Conservation (phyloP, 805 yeast species). For the Ogataea glucozyma region DNA sequence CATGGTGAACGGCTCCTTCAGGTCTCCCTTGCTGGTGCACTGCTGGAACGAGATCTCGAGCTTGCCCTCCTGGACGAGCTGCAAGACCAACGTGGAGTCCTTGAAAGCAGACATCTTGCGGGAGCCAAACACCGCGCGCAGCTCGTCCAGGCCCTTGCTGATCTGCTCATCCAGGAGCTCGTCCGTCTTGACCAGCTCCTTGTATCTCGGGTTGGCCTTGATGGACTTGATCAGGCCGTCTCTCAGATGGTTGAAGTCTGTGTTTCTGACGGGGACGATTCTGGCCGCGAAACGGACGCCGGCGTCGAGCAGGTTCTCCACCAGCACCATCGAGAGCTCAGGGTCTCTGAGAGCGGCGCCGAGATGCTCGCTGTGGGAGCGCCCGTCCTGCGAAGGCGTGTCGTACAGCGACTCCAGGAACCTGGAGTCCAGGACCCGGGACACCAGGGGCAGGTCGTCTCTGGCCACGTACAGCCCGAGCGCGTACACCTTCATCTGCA, state of each 20-base stretch:
- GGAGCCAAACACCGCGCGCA: conserved; percentile 58
- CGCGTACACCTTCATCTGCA: conserved; percentile 82
- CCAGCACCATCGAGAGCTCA: conserved; percentile 49
- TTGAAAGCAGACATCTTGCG: conserved; percentile 74
- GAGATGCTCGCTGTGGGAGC: conserved; percentile 42
- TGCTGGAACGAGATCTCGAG: conserved; percentile 47
- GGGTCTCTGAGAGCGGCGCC: conserved; percentile 50
- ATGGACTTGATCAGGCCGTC: conserved; percentile 88
- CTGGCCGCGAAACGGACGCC: conserved; percentile 68
- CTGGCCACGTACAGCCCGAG: conserved; percentile 76
- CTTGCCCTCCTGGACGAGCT: conserved; percentile 49
- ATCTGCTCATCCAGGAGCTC: conserved; percentile 39
- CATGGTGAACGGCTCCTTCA: conserved; percentile 36
- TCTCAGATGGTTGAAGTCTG: conserved; percentile 85
- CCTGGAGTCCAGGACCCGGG: conserved; percentile 44
- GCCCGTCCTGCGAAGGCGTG: conserved; percentile 8
- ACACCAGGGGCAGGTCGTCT: conserved; percentile 49
- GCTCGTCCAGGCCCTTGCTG: conserved; percentile 58
- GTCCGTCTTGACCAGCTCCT: conserved; percentile 44
- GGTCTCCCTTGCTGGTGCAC: conserved; percentile 37
- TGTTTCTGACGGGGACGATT: conserved; percentile 83
- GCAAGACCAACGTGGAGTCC: conserved; percentile 65
- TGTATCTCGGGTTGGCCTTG: conserved; percentile 63
- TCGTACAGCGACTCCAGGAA: conserved; percentile 38
- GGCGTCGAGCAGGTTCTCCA: conserved; percentile 57